These are phyloP conservation scores for Amylocystis lapponica DNA, from an alignment of 768 basidiomycete genomes.

Conservation along the genomic window DNA sequence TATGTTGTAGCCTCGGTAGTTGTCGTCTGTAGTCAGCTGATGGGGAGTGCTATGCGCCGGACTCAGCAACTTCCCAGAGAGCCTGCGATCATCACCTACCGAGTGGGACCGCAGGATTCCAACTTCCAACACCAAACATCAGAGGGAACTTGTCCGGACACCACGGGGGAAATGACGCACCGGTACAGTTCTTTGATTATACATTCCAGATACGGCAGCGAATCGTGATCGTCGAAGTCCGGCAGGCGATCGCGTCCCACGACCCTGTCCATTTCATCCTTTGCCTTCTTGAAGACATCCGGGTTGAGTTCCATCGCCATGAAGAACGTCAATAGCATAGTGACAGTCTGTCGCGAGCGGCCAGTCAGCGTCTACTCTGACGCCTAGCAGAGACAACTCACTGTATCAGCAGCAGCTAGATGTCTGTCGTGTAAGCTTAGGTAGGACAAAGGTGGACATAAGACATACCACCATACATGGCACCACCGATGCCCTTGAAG, in stretches of 20 bases:
- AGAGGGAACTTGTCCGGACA: background rate
- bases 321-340: slow-evolving; percentile 14
- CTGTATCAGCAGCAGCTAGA: slow-evolving; percentile 18
- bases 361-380: background rate
- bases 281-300: slow-evolving; percentile 19
- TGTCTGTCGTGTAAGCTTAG: background rate
- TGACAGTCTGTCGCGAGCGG: background rate
- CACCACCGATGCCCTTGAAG: background rate
- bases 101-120: slow-evolving; percentile 1
- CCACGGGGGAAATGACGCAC: slow-evolving; percentile 11
- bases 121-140: background rate
- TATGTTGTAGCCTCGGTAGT: slow-evolving; percentile 11
- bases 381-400: slow-evolving; percentile 5
- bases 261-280: slow-evolving; percentile 22
- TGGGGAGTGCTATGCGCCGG: slow-evolving; percentile 7
- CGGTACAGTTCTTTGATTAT: slow-evolving; percentile 21
- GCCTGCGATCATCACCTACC: background rate
- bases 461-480: background rate
- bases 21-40: slow-evolving; percentile 12
- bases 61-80: background rate
- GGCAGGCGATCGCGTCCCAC: slow-evolving; percentile 20
- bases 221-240: slow-evolving; percentile 18
- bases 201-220: slow-evolving; percentile 22
- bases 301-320: slow-evolving; percentile 24
- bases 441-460: background rate